Conservation (phyloP, 2,329 filamentous ascomycete species). For the Sphaerostilbella broomeana region DNA sequence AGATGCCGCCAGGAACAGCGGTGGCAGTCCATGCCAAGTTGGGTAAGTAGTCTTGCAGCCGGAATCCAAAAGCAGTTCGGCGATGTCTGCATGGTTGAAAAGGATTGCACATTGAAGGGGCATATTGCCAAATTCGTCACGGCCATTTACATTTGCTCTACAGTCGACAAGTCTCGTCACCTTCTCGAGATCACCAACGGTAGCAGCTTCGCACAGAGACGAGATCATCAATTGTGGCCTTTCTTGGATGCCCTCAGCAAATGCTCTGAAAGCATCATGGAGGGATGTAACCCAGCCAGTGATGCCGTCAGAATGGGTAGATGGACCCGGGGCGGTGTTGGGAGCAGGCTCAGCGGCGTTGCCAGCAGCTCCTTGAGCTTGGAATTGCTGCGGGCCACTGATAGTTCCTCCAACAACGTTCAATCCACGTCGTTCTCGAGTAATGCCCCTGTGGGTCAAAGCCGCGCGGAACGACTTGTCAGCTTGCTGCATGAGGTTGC, state of each 20-base stretch:
- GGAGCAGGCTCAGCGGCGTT: no score
- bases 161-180: conserved; percentile 27
- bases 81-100: conserved; percentile 25
- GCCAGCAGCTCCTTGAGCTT: no score
- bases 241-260: not conserved
- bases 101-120: conserved; percentile 30
- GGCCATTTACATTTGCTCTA: conserved; percentile 31
- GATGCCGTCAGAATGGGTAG: no score
- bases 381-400: no score
- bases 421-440: no score
- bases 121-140: conserved; percentile 30
- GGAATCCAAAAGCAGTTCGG: conserved; percentile 26
- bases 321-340: no score
- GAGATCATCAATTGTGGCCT: conserved; percentile 15
- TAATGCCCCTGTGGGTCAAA: no score
- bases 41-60: conserved; percentile 24
- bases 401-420: no score
- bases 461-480: no score
- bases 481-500: no score
- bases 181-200: conserved; percentile 28
- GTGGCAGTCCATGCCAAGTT: conserved; percentile 22
- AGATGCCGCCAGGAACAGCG: conserved; percentile 28
- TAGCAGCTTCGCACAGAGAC: conserved; percentile 30
- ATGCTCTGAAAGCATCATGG: no score
- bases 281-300: no score